phyloP scores from a whole-genome alignment of 1,284 basidiomycete species.

The Ustilago bromivora region DNA sequence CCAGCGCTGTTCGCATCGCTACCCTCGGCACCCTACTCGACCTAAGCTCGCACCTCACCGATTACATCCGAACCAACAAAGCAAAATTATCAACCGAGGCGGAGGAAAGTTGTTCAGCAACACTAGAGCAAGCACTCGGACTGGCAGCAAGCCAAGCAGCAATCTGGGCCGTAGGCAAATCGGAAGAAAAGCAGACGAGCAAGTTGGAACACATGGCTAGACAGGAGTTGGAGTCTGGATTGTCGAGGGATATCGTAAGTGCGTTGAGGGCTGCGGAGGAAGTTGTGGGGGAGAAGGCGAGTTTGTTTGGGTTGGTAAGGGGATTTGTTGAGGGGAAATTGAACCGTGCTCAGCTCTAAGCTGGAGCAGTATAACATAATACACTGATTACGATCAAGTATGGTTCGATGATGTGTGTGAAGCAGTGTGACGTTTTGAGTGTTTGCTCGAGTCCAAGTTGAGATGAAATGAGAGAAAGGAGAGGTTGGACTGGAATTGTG shows the following conservation, averaged over 20 bases:
- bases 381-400: neutral
- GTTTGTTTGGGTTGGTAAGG: conserved; percentile 23
- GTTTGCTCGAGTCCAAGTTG: neutral
- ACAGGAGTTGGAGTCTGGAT: conserved; percentile 42
- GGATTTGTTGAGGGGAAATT: conserved; percentile 40
- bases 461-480: neutral
- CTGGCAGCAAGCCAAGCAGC: conserved; percentile 48
- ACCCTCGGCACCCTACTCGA: conserved; percentile 66
- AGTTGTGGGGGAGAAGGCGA: conserved; percentile 22
- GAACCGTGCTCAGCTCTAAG: conserved; percentile 14
- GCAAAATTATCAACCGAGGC: conserved; percentile 13
- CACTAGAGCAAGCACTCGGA: conserved; percentile 49
- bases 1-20: conserved; percentile 48
- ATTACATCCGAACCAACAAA: conserved; percentile 41
- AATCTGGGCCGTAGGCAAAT: conserved; percentile 43
- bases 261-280: conserved; percentile 40
- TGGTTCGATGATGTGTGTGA: neutral
- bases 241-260: conserved; percentile 38
- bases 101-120: conserved; percentile 14
- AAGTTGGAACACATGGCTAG: conserved; percentile 40
- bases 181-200: conserved; percentile 22
- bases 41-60: conserved; percentile 49
- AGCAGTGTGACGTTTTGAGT: no score
- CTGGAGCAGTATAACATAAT: neutral
- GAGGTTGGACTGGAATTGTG: neutral